These are phyloP conservation scores for Starmera caribaea DNA, from an alignment of 805 yeast genomes.

Conservation along the genomic window DNA sequence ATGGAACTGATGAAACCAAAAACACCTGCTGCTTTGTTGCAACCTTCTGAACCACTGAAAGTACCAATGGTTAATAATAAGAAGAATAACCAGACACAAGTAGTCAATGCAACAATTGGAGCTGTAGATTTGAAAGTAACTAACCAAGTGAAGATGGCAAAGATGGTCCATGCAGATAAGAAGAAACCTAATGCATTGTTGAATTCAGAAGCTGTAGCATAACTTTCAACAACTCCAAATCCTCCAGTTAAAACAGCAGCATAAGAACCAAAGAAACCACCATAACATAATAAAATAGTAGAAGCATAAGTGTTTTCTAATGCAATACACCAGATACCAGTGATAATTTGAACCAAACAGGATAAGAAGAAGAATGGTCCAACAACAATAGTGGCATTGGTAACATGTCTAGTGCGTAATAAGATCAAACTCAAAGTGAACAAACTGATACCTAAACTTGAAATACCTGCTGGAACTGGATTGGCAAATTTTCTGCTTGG, in stretches of 20 bases:
- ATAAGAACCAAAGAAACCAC: constrained; percentile 45
- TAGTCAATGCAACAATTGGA: constrained; percentile 28
- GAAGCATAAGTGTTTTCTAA: constrained; percentile 49
- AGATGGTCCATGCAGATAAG: constrained; percentile 43
- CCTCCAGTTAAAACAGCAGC: constrained; percentile 35
- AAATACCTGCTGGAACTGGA: constrained; percentile 46
- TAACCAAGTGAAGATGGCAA: constrained; percentile 34
- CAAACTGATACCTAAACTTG: constrained; percentile 37
- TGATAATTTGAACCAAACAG: constrained; percentile 38
- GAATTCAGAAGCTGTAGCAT: constrained; percentile 26
- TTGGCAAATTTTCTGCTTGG: constrained; percentile 21
- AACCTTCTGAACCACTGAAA: constrained; percentile 24
- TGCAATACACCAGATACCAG: constrained; percentile 41
- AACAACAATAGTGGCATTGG: constrained; percentile 31
- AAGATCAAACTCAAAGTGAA: constrained; percentile 37
- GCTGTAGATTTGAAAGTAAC: constrained; percentile 41
- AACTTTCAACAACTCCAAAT: constrained; percentile 32
- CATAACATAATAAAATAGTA: constrained; percentile 42
- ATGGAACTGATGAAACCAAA: constrained; percentile 33
- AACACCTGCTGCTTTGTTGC: constrained; percentile 38
- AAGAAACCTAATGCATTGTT: constrained; percentile 37
- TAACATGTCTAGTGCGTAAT: constrained; percentile 37
- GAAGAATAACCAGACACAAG: constrained; percentile 36
- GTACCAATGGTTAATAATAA: constrained; percentile 34
- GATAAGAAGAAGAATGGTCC: constrained; percentile 39